Conservation (phyloP, 169 alveolate genomes). For the Plasmodium falciparum region DNA sequence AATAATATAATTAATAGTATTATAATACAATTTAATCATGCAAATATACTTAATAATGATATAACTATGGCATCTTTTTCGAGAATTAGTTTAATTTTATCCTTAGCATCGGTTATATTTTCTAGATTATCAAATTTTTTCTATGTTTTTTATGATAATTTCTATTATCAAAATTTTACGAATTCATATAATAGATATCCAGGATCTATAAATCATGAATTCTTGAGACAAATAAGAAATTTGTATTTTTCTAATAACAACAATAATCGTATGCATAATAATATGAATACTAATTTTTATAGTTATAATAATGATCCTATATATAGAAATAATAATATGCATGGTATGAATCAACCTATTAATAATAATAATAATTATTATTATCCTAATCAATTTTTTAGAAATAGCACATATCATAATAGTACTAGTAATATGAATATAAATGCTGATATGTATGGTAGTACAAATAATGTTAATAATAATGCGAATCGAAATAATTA, state of each 20-base stretch:
- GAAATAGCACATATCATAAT: neutral
- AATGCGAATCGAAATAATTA: neutral
- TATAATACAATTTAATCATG: constrained; percentile 57
- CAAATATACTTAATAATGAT: constrained; percentile 48
- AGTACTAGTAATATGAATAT: neutral
- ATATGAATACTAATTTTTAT: neutral
- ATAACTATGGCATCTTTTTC: constrained; percentile 63
- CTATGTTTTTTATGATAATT: constrained; percentile 56
- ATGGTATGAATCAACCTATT: neutral
- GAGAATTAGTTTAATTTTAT: constrained; percentile 56
- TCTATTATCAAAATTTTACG: constrained; percentile 48
- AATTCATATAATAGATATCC: constrained; percentile 36
- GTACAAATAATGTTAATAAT: constrained; percentile 2
- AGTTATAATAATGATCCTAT: too few relatives aligned
- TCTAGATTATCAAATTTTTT: constrained; percentile 49
- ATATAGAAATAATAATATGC: neutral
- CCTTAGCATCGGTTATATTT: constrained; percentile 49
- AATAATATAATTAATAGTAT: constrained; percentile 65
- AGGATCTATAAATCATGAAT: constrained; percentile 30
- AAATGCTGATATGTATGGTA: neutral
- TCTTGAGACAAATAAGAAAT: constrained; percentile 36
- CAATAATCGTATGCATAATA: neutral
- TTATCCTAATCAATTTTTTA: neutral
- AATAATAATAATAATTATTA: neutral
- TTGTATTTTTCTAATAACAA: constrained; percentile 25